These are phyloP conservation scores for Penicillium argentinense DNA, from an alignment of 495 filamentous ascomycete species.

Conservation along the genomic window DNA sequence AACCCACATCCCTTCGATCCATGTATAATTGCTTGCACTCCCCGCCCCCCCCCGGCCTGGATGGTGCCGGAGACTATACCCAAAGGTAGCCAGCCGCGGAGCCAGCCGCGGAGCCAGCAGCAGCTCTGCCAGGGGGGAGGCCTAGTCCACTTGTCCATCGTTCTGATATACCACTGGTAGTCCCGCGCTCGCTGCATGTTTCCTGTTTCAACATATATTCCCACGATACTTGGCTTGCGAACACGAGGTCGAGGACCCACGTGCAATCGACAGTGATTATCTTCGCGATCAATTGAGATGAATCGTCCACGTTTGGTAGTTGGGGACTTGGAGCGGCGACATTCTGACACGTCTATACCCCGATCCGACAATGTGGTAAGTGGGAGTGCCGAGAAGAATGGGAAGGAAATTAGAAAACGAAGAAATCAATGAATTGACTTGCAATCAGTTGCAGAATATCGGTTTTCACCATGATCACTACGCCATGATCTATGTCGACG, in stretches of 20 bases:
- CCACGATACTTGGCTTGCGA: too few relatives aligned
- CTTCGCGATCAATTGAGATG: constrained; percentile 15
- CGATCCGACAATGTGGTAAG: constrained; percentile 18
- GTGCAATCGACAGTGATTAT: too few relatives aligned
- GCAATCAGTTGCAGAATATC: constrained; percentile 13
- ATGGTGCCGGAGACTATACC: neutral
- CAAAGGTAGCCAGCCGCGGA: neutral
- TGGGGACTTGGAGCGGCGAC: constrained; percentile 24
- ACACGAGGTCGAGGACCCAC: too few relatives aligned
- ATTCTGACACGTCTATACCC: constrained; percentile 21
- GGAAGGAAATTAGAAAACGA: neutral
- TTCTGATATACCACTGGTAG: too few relatives aligned
- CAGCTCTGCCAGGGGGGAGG: too few relatives aligned
- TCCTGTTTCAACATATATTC: too few relatives aligned
- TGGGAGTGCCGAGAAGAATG: too few relatives aligned
- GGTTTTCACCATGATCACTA: constrained; percentile 38
- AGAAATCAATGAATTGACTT: neutral
- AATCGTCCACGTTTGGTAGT: constrained; percentile 11
- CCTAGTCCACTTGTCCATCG: too few relatives aligned
- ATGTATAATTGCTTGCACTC: neutral
- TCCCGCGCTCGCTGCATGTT: too few relatives aligned
- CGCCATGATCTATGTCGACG: constrained; percentile 41
- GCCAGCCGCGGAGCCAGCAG: too few relatives aligned
- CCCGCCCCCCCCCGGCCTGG: neutral
- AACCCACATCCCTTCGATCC: neutral